Conservation (phyloP, 352 stramenopile species). For the Pythium aquatile region DNA sequence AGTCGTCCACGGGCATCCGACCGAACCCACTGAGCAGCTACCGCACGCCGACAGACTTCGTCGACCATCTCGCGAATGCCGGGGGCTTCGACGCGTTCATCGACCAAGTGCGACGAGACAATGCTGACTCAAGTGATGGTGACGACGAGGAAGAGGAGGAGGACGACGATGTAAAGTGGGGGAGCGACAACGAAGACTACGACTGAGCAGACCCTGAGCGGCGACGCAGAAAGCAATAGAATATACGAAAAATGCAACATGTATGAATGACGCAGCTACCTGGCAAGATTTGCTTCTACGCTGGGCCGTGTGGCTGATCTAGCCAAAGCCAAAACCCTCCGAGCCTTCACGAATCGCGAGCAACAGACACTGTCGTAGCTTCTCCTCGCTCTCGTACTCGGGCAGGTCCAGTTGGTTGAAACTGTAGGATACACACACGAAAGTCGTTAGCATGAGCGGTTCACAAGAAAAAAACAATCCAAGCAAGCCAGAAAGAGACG, state of each 20-base stretch:
- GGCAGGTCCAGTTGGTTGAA: slow-evolving; percentile 99
- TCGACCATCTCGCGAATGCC: slow-evolving; percentile 69
- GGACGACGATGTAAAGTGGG: slow-evolving; percentile 27
- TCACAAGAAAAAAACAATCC: slow-evolving; percentile 1
- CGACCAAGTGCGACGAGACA: slow-evolving; percentile 81
- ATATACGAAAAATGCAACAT: slow-evolving; percentile 11
- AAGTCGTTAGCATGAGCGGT: not conserved
- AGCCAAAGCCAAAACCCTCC: slow-evolving; percentile 98
- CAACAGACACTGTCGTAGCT: slow-evolving; percentile 96
- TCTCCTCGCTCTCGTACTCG: slow-evolving; percentile 97
- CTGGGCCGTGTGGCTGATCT: slow-evolving; percentile 22
- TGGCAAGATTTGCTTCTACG: slow-evolving; percentile 8
- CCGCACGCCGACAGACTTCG: slow-evolving; percentile 80
- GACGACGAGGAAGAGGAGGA: slow-evolving; percentile 25
- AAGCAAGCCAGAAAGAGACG: slow-evolving; percentile 17
- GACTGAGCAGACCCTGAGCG: slow-evolving; percentile 12
- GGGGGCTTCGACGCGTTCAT: slow-evolving; percentile 81
- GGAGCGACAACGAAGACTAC: slow-evolving; percentile 35
- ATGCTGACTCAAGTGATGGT: slow-evolving; percentile 32
- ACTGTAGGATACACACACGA: slow-evolving; percentile 35
- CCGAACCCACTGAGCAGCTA: slow-evolving; percentile 74
- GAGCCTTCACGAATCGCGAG: slow-evolving; percentile 98
- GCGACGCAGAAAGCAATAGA: not conserved
- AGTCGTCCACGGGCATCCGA: slow-evolving; percentile 57
- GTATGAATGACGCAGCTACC: slow-evolving; percentile 7